phyloP scores from a whole-genome alignment of 1,139 yeast genomes.

The Debaryomyces udenii region DNA sequence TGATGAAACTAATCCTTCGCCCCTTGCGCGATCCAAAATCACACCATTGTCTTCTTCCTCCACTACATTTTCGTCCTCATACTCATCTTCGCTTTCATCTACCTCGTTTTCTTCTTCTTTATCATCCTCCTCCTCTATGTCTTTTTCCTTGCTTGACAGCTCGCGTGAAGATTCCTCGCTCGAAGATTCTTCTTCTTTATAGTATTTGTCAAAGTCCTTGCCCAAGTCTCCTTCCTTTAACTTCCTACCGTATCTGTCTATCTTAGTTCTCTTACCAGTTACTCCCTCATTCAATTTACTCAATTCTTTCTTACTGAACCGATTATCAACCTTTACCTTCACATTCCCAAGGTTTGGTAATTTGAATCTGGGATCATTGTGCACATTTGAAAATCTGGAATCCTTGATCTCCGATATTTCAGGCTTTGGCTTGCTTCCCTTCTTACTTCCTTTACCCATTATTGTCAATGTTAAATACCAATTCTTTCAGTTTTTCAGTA shows the following conservation, averaged over 20 bases:
- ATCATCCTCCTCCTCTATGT: constrained; percentile 18
- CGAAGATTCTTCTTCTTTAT: constrained; percentile 50
- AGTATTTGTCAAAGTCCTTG: constrained; percentile 65
- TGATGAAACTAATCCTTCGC: constrained; percentile 51
- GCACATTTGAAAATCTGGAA: constrained; percentile 76
- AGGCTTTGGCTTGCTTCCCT: not conserved
- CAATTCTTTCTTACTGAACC: constrained; percentile 78
- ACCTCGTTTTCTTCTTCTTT: constrained; percentile 36
- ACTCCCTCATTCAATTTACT: constrained; percentile 56
- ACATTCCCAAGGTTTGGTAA: constrained; percentile 69
- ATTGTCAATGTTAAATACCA: not conserved
- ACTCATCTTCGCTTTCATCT: constrained; percentile 31
- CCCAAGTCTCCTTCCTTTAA: constrained; percentile 41
- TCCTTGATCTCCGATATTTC: constrained; percentile 53
- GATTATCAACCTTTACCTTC: constrained; percentile 80
- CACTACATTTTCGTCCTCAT: constrained; percentile 22
- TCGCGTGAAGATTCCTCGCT: constrained; percentile 20
- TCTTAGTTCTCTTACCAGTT: constrained; percentile 55
- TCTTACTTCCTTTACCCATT: constrained; percentile 8
- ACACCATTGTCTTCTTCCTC: constrained; percentile 31
- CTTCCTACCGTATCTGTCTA: constrained; percentile 87
- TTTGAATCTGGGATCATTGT: constrained; percentile 86
- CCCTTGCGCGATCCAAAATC: constrained; percentile 66
- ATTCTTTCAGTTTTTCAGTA: too few species aligned
- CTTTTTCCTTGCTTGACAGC: constrained; percentile 16